A percentile compares a stretch with the other conserved stretches of the same genome.
Conservation (phyloP, 129 eudicot genomes). For the Helianthus annuus region HanXRQr2.0-SUNRISE NC_035444.2:21122365-21122864, state of each 20-base stretch:
- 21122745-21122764: not conserved
- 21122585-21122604: not conserved
- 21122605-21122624: not conserved
- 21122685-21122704: not conserved
- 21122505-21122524: conserved; percentile 6
- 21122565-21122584: not conserved
- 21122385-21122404: not conserved
- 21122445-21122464: not conserved
- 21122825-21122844: not conserved
- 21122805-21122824: conserved; percentile 3
- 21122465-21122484: not conserved
- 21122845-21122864: conserved; percentile 8
- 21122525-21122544: not conserved
- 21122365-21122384: not conserved
- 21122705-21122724: not conserved
- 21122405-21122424: not conserved
- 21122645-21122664: not conserved
- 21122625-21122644: not conserved
- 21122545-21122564: not conserved
- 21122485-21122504: not conserved
- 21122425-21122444: not conserved
- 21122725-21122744: not conserved
- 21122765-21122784: not conserved
- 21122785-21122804: not conserved
- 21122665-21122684: not conserved